Evolutionary conservation across 208 protist species (phyloP).

Genomic region (Trichomonas vaginalis): DNA sequence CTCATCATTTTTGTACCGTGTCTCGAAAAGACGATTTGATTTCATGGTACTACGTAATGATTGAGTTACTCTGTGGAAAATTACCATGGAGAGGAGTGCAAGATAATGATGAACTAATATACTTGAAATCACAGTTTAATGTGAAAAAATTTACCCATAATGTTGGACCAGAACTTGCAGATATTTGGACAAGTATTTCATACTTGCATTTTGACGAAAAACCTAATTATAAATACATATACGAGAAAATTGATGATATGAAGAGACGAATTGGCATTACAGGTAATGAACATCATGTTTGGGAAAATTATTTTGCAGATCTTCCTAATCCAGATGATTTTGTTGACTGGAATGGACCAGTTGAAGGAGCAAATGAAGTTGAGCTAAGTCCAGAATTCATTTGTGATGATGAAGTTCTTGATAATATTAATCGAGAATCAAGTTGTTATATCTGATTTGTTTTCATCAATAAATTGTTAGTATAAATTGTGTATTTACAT

Average conservation of each 20-base stretch:
- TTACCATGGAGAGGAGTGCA: not conserved
- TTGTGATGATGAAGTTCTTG: not conserved
- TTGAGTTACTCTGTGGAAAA: not conserved
- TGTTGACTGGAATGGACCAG: not conserved
- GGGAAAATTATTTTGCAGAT: not conserved
- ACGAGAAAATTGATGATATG: not conserved
- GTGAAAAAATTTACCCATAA: not conserved
- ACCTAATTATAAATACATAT: not conserved
- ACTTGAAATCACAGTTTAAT: not conserved
- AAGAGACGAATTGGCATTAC: not conserved
- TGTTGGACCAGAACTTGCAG: not conserved
- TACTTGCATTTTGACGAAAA: not conserved
- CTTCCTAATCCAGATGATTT: not conserved
- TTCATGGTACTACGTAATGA: not conserved
- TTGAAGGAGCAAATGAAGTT: not conserved
- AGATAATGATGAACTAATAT: not conserved
- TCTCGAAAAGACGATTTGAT: not conserved
- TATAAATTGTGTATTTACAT: too few species aligned
- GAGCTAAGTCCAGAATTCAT: not conserved
- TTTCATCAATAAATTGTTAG: not conserved
- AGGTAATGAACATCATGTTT: not conserved
- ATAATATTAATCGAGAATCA: not conserved
- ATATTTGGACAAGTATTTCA: not conserved
- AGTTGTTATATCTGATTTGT: not conserved
- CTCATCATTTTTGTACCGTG: not conserved